Percentiles rank a stretch among this genome's conserved stretches.
These are phyloP conservation scores for Leccinellum albellum DNA, from an alignment of 768 basidiomycete species.

Conservation along the genomic window DNA sequence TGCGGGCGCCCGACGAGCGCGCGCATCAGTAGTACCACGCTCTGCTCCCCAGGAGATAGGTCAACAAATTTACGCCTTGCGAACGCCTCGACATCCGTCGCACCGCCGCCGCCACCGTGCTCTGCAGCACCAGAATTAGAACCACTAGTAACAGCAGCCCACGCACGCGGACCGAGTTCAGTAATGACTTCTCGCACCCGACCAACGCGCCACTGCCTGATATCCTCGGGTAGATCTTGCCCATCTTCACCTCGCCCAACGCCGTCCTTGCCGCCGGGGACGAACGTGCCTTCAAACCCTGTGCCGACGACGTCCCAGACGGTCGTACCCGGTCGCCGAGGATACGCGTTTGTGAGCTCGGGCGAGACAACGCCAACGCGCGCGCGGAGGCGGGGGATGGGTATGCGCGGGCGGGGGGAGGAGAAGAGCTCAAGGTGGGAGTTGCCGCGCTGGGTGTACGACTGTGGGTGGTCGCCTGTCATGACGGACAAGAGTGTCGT, in stretches of 20 bases:
- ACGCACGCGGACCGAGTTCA: conserved; percentile 57
- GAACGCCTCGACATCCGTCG: conserved; percentile 37
- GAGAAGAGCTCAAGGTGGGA: conserved; percentile 55
- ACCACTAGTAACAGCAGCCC: conserved; percentile 26
- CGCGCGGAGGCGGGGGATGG: conserved; percentile 64
- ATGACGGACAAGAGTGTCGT: conserved; percentile 87
- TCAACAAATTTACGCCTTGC: conserved; percentile 53
- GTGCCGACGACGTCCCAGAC: conserved; percentile 83
- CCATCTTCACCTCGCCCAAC: conserved; percentile 46
- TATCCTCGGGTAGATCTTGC: conserved; percentile 28
- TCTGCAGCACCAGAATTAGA: background rate
- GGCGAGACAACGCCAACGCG: conserved; percentile 82
- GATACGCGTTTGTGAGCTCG: conserved; percentile 90
- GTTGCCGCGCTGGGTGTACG: conserved; percentile 63
- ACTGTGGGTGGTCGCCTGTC: conserved; percentile 94
- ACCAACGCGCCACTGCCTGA: conserved; percentile 37
- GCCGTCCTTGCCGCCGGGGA: conserved; percentile 42
- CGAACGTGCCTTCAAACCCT: conserved; percentile 85
- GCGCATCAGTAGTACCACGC: conserved; percentile 78
- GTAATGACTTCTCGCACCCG: conserved; percentile 57
- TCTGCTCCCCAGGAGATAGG: conserved; percentile 72
- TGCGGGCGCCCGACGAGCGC: conserved; percentile 74
- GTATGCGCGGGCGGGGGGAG: conserved; percentile 55
- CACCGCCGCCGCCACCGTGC: background rate
- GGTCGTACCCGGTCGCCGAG: conserved; percentile 59